Conservation (phyloP, 73 alveolate genomes). For the Tetrahymena thermophila region DNA sequence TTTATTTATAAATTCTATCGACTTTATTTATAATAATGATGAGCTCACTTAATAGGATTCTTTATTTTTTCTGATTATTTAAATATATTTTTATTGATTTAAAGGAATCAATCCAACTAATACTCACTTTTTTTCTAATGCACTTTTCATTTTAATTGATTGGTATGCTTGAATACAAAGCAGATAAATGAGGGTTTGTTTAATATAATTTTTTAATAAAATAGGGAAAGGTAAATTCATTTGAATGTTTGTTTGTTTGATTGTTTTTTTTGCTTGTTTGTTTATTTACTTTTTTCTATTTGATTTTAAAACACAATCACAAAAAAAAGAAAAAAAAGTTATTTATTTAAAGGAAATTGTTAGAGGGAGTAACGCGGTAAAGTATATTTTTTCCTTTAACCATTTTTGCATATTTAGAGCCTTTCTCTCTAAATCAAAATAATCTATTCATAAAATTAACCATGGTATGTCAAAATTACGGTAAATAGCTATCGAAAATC, state of each 20-base stretch:
- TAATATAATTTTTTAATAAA: not conserved
- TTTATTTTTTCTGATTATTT: not conserved
- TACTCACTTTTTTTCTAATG: not conserved
- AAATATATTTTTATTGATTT: not conserved
- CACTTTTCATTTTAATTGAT: not conserved
- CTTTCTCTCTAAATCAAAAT: not conserved
- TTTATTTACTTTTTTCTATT: not conserved
- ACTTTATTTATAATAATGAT: not conserved
- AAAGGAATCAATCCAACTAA: not conserved
- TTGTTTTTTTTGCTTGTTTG: not conserved
- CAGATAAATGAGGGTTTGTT: not conserved
- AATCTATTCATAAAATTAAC: not conserved
- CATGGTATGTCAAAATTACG: not conserved
- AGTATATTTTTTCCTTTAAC: not conserved
- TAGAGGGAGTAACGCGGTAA: slow-evolving; percentile 5
- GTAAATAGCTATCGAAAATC: not conserved
- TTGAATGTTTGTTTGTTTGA: not conserved
- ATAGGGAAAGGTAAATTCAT: not conserved
- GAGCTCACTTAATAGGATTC: not conserved
- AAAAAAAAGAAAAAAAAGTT: not conserved
- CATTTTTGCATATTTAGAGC: not conserved
- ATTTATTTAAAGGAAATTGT: not conserved
- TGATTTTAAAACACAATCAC: not conserved
- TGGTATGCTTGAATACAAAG: not conserved
- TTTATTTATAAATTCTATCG: not conserved